Conservation (phyloP, 805 yeast genomes). For the Brettanomyces nanus region DNA sequence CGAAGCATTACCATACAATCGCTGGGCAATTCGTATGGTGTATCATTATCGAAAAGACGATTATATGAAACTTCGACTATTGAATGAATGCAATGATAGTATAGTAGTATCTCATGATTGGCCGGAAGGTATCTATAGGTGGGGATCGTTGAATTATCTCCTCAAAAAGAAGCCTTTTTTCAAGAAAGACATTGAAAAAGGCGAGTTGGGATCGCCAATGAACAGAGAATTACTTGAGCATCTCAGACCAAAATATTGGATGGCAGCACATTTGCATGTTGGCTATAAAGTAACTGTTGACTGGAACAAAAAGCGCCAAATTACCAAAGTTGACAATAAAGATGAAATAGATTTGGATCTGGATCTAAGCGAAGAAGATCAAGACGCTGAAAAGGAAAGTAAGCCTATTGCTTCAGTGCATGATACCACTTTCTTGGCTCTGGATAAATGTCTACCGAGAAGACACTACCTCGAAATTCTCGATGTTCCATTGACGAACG, state of each 20-base stretch:
- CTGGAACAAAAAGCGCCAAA: constrained; percentile 10
- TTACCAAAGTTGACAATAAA: constrained; percentile 11
- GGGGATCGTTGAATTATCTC: constrained; percentile 50
- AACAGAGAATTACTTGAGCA: constrained; percentile 44
- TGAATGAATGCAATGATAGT: constrained; percentile 30
- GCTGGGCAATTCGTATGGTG: constrained; percentile 42
- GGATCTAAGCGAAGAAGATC: constrained; percentile 6
- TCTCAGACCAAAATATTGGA: constrained; percentile 68
- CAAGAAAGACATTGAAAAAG: constrained; percentile 47
- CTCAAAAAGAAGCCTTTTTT: constrained; percentile 61
- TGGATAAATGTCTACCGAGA: constrained; percentile 75
- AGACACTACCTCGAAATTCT: constrained; percentile 50
- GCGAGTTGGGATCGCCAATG: constrained; percentile 66
- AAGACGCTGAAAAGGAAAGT: background rate
- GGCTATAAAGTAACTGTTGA: constrained; percentile 49
- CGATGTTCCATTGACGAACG: constrained; percentile 29
- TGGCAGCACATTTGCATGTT: constrained; percentile 85
- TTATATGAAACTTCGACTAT: constrained; percentile 44
- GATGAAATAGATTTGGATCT: constrained; percentile 29
- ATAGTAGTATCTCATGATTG: constrained; percentile 83
- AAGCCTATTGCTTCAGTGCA: too few species aligned
- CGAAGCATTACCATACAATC: constrained; percentile 37
- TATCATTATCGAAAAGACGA: constrained; percentile 71
- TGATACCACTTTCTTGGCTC: constrained; percentile 60
- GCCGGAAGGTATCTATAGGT: constrained; percentile 72